Percentiles rank a stretch among this genome's conserved stretches.
Conservation (phyloP, 768 basidiomycete species). For the Pisolithus orientalis region DNA sequence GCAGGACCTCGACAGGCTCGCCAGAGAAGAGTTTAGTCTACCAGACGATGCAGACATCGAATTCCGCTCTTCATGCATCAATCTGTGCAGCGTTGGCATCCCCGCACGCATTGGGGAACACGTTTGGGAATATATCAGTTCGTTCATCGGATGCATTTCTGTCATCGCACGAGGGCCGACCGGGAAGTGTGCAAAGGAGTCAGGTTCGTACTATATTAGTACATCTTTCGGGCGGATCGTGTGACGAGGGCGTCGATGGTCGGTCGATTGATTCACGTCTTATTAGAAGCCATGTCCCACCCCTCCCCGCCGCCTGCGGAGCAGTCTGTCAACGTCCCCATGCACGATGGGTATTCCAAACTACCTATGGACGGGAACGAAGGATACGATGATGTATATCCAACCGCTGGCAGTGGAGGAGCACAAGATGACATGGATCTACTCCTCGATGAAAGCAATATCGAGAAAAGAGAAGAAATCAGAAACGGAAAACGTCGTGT, state of each 20-base stretch:
- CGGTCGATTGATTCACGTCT: not conserved
- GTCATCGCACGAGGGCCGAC: constrained; percentile 2
- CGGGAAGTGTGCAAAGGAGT: not conserved
- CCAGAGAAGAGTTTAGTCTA: constrained; percentile 16
- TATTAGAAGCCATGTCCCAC: not conserved
- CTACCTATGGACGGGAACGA: not conserved
- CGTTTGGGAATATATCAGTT: constrained; percentile 13
- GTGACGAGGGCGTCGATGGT: not conserved
- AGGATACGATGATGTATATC: not conserved
- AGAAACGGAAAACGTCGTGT: not conserved
- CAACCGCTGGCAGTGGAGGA: not conserved
- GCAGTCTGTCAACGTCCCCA: not conserved
- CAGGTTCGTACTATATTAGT: not conserved
- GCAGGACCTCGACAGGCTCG: constrained; percentile 13
- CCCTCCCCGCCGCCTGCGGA: not conserved
- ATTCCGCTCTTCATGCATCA: constrained; percentile 15
- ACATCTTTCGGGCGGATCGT: constrained; percentile 5
- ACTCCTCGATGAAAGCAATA: not conserved
- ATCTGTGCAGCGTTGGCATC: constrained; percentile 9
- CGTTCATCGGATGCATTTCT: constrained; percentile 19
- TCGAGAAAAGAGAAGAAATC: not conserved
- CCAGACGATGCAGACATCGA: constrained; percentile 7
- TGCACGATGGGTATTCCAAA: not conserved
- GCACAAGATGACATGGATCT: constrained; percentile 1
- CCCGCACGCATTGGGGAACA: constrained; percentile 18